These are phyloP conservation scores for Capsella rubella DNA, from an alignment of 441 rosid species.

Conservation along the genomic window DNA sequence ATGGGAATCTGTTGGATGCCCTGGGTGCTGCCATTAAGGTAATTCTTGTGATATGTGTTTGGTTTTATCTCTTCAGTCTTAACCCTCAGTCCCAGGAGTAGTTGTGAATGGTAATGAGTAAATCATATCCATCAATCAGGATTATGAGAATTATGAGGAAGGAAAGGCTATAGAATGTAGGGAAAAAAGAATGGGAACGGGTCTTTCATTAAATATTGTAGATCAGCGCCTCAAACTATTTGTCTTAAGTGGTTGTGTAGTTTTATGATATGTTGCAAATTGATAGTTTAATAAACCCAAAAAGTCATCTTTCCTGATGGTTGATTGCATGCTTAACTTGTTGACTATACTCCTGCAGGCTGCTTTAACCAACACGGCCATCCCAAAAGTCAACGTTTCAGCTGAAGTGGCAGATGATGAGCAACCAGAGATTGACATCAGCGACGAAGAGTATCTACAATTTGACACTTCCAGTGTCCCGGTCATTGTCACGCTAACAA, in stretches of 20 bases:
- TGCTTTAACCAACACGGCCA: conserved; percentile 87
- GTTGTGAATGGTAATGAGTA: conserved; percentile 8
- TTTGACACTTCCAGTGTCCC: conserved; percentile 77
- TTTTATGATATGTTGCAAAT: conserved; percentile 7
- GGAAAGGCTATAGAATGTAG: neutral
- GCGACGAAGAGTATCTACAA: conserved; percentile 89
- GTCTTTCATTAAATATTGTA: neutral
- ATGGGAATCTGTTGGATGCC: conserved; percentile 87
- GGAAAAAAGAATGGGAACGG: neutral
- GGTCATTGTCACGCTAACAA: conserved; percentile 75
- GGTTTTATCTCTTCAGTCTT: neutral
- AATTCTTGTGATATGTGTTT: conserved; percentile 23
- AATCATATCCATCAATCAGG: conserved; percentile 13
- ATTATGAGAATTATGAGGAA: neutral
- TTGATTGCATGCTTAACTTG: conserved; percentile 17
- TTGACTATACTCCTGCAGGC: conserved; percentile 56
- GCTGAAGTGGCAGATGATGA: conserved; percentile 62
- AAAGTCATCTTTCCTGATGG: neutral
- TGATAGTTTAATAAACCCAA: conserved; percentile 3
- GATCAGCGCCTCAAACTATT: neutral
- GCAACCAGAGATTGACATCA: conserved; percentile 85
- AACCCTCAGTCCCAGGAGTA: neutral
- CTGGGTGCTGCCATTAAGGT: conserved; percentile 90
- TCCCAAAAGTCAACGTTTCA: conserved; percentile 74
- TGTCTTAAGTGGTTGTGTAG: neutral